Evolutionary conservation across 2,329 filamentous ascomycete species (phyloP), one percentile per base, ranked within the genome.

Genomic region (Domatiomyces catenatus): DNA sequence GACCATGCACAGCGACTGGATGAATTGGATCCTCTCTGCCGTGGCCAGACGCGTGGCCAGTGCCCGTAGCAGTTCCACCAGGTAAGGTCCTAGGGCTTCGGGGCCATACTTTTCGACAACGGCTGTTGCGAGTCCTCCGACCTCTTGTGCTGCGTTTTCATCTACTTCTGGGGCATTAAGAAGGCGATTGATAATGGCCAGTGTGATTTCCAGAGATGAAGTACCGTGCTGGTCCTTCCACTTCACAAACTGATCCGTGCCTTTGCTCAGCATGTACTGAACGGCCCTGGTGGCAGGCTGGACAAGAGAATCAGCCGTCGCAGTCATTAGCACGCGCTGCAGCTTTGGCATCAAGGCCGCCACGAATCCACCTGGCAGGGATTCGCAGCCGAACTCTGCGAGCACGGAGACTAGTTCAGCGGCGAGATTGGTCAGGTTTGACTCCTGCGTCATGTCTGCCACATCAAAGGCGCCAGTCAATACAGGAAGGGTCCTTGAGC

Each of bases 71-170:
- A 98, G 79, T 65, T 94, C 86, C 42, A 86, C 81, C 22, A 98
- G 75, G 64, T 87, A 95, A 8, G 89, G 89, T 0, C 92, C 92
- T 8, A 98, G 79, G 50, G 86, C 80, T 63, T 94, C 89, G 39
- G 88, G 82, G 8, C 92, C 92, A 48, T 90, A 92, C 68, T 92
- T 94, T 68, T 96, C 90, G 0, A 98, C 92, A 24, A 98, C 74
- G 67, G 94, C 89, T 1, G 90, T 90, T 3, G 92, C 92, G 56
- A 98, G 77, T 15, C 88, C 87, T 58, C 92, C 92, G 44, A 98
- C 89, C 69, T 98, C 90, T n/a, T 88, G 86, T 4, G 90, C 92
- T 17, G 88, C 86, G 61, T 90, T 87, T 61, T 98, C 92, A 61
- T 93, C 85, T n/a, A 96, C 83, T 1, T 76, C 69, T 1, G 86